phyloP scores from a whole-genome alignment of 2,329 filamentous ascomycete genomes.

The Arthrobotrys conoides region DNA sequence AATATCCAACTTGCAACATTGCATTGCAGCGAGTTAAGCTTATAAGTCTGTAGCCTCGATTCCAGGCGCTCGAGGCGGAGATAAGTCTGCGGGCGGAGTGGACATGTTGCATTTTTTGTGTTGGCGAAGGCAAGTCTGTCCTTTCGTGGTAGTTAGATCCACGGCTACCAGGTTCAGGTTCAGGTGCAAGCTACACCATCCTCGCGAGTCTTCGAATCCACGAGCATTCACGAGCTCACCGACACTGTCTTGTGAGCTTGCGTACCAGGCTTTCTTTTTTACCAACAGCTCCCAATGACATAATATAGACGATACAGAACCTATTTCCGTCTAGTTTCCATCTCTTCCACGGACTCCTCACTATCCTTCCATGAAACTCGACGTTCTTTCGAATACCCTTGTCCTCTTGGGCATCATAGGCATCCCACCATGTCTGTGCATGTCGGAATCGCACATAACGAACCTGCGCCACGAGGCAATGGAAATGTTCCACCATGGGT shows the following conservation, averaged over 20 bases:
- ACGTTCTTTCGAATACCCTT: conserved; percentile 31
- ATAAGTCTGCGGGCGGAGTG: background rate
- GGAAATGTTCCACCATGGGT: conserved; percentile 57
- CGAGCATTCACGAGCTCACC: conserved; percentile 3
- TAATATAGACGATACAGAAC: conserved; percentile 13
- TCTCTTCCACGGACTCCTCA: conserved; percentile 1
- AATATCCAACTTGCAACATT: too few species aligned
- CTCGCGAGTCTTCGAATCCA: background rate
- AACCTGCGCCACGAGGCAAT: conserved; percentile 55
- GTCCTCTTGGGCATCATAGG: conserved; percentile 46
- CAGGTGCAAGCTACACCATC: conserved; percentile 17
- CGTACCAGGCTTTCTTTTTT: background rate
- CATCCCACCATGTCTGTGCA: conserved; percentile 53
- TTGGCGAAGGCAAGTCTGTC: conserved; percentile 38
- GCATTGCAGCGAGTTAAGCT: too few species aligned
- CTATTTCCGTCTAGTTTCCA: background rate
- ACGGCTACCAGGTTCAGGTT: background rate
- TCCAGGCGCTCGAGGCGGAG: too few species aligned
- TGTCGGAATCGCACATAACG: conserved; percentile 45
- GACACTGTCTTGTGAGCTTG: conserved; percentile 14
- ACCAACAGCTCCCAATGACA: conserved; percentile 49
- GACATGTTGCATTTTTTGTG: conserved; percentile 53
- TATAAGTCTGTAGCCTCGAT: too few species aligned
- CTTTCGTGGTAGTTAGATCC: conserved; percentile 24
- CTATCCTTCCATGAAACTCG: conserved; percentile 45